Evolutionary conservation across 805 yeast genomes (phyloP), one percentile per base, ranked within the genome.

Genomic region (Kodamaea restingae): DNA sequence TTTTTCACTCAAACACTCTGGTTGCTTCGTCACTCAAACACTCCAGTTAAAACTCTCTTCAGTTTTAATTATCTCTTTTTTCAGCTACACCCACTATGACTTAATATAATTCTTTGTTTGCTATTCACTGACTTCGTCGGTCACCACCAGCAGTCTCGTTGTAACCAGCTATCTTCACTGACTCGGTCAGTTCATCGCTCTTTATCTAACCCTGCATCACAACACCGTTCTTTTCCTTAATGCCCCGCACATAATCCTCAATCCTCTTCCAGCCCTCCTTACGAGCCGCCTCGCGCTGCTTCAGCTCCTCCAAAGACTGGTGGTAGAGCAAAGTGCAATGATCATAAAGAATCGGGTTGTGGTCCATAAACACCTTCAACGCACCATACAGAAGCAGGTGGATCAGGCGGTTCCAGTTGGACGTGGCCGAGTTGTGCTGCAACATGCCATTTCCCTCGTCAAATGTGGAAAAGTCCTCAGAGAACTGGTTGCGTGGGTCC

Each of bases 341-440:
- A 58, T 90, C 96, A 62, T 87, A 93, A 18, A 91, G 70, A 7
- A 82, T 81, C 11, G 96, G 95, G 59, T 90, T 90, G 38, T 93
- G 83, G 54, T 91, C 97, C 80, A 90, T 79, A 55, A 93, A 90
- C 40, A 87, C 83, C 60, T 88, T 88, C 52, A 93, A 71, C 0
- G 98, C 96, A 42, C 84, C 85, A 65, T 79, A 88, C 2, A 96
- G 95, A 71, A 91, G 77, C 35, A 87, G 80, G 49, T 91, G 93
- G 32, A 93, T 90, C 27, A 95, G 88, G 52, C 93, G 76, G 61
- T 93, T 93, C 98, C 98, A 93, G 52, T 85, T 91, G 30, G 75
- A 64, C 5, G 76, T 67, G 22, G 73, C 73, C 29, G 70, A 65
- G 43, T 68, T 68, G 46, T 67, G 73, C 26, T 66, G 70, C 18